Conservation (phyloP, 2,329 filamentous ascomycete species). For the Drechslera avenae region DNA sequence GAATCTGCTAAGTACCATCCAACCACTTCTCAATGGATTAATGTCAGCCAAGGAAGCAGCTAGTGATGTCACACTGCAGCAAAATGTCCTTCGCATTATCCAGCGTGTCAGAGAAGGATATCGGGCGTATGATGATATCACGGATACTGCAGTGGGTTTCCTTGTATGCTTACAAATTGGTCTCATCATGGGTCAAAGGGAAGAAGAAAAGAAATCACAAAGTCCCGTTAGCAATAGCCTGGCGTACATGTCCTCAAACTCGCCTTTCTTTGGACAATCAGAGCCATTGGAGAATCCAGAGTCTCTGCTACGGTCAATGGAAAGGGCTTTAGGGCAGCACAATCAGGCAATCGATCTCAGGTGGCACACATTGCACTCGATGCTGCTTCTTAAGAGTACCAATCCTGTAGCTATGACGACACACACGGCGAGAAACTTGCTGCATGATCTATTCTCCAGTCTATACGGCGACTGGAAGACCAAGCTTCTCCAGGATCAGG, state of each 20-base stretch:
- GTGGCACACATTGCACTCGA: conserved; percentile 43
- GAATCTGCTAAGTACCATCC: conserved; percentile 63
- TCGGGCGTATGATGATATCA: conserved; percentile 83
- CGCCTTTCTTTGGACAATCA: conserved; percentile 41
- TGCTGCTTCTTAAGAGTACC: conserved; percentile 33
- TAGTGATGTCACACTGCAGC: conserved; percentile 49
- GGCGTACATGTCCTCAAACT: conserved; percentile 32
- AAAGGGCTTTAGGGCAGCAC: conserved; percentile 26
- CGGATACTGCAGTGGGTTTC: conserved; percentile 76
- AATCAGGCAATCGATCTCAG: conserved; percentile 38
- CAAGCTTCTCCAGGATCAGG: conserved; percentile 76
- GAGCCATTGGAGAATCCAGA: conserved; percentile 22
- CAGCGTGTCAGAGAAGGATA: conserved; percentile 72
- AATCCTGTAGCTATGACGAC: conserved; percentile 23
- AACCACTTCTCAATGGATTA: conserved; percentile 32
- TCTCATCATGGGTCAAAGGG: conserved; percentile 60
- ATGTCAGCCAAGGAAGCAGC: conserved; percentile 33
- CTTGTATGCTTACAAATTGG: conserved; percentile 79
- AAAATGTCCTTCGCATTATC: conserved; percentile 71
- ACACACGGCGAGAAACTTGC: conserved; percentile 43
- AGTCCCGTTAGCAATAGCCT: conserved; percentile 25
- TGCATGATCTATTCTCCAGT: conserved; percentile 70
- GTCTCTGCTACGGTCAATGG: conserved; percentile 20
- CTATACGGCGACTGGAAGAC: conserved; percentile 83
- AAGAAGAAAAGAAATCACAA: conserved; percentile 21